Conservation (phyloP, 768 basidiomycete genomes). For the Suillus occidentalis region DNA sequence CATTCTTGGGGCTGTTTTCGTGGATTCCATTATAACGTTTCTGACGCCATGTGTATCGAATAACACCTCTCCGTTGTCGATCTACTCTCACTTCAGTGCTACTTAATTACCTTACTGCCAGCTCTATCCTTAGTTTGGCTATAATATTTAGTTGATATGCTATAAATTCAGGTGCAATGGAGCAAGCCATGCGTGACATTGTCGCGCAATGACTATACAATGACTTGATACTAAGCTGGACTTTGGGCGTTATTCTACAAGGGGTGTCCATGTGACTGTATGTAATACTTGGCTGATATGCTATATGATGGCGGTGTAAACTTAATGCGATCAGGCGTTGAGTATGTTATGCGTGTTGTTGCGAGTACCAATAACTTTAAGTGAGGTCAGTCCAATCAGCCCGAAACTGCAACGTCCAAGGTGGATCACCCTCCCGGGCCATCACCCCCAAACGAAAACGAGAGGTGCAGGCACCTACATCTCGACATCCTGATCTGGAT, state of each 20-base stretch:
- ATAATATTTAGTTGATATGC: neutral
- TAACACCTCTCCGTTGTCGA: neutral
- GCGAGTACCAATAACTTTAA: neutral
- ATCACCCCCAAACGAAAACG: neutral
- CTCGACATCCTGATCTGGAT: neutral
- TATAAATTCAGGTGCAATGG: neutral
- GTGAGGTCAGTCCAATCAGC: neutral
- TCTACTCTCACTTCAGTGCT: neutral
- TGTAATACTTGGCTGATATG: conserved; percentile 1
- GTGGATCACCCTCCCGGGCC: neutral
- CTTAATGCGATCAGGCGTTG: neutral
- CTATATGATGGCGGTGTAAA: neutral
- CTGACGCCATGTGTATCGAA: neutral
- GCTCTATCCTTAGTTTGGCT: neutral
- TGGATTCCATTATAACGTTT: neutral
- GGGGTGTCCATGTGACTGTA: neutral
- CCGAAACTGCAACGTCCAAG: neutral
- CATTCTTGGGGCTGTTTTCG: neutral
- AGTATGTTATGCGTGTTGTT: neutral
- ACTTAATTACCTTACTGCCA: neutral
- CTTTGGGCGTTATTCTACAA: neutral
- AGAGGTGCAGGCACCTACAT: neutral
- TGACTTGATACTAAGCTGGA: neutral
- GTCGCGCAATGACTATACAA: neutral
- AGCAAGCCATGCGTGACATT: no score